phyloP scores from a whole-genome alignment of 352 stramenopile species.

The Globisporangium abappressorium region DNA sequence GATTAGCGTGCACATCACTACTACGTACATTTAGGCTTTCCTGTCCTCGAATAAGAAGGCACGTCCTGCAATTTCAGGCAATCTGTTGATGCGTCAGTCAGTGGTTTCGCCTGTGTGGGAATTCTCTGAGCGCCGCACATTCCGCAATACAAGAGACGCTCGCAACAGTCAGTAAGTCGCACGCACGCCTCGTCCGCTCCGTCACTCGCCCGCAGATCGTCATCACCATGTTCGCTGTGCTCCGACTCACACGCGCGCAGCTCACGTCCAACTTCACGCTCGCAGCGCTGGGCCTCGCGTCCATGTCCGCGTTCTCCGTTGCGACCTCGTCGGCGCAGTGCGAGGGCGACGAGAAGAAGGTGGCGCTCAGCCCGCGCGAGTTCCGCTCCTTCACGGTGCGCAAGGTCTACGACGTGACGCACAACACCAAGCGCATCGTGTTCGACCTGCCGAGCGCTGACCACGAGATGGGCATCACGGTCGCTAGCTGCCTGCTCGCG shows the following conservation, averaged over 20 bases:
- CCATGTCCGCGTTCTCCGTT: conserved; percentile 31
- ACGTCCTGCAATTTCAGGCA: background rate
- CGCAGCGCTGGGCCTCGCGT: conserved; percentile 38
- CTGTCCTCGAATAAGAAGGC: background rate
- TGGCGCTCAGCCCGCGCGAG: conserved; percentile 56
- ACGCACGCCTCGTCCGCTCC: background rate
- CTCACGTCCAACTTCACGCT: conserved; percentile 32
- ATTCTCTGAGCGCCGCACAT: conserved; percentile 6
- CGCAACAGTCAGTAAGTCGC: background rate
- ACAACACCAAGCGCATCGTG: conserved; percentile 79
- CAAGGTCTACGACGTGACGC: conserved; percentile 63
- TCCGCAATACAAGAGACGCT: background rate
- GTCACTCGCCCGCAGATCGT: background rate
- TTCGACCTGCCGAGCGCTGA: conserved; percentile 59
- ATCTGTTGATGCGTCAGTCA: conserved; percentile 2
- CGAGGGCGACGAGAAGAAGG: conserved; percentile 28
- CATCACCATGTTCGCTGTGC: conserved; percentile 23
- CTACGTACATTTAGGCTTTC: background rate
- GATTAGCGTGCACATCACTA: background rate
- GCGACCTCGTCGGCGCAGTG: conserved; percentile 17
- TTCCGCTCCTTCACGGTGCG: conserved; percentile 77
- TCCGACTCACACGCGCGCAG: conserved; percentile 46
- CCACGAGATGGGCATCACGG: conserved; percentile 65
- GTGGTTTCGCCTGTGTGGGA: conserved; percentile 3
- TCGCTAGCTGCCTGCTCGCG: conserved; percentile 56